phyloP scores from a whole-genome alignment of 164 flowering plant species.

The Euptelea pleiosperma region DNA sequence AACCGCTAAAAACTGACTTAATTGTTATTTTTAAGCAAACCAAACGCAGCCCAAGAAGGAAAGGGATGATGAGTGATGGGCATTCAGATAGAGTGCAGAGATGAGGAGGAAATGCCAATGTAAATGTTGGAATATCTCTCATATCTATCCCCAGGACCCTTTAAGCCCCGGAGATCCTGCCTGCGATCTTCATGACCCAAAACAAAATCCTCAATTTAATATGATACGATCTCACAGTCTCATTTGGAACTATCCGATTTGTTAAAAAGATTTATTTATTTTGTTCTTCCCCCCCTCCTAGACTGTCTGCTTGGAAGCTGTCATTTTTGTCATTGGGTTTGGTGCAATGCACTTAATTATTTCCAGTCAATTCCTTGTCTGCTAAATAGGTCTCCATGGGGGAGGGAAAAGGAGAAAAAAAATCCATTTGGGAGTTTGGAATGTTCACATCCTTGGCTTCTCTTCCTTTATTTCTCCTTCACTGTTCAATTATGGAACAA shows the following conservation, averaged over 20 bases:
- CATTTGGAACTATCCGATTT: constrained; percentile 32
- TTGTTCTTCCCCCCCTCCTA: constrained; percentile 18
- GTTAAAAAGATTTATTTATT: constrained; percentile 10
- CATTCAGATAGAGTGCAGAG: constrained; percentile 27
- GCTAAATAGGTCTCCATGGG: constrained; percentile 12
- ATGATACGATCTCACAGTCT: constrained; percentile 25
- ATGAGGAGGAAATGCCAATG: constrained; percentile 27
- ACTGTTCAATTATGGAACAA: background rate
- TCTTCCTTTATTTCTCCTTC: background rate
- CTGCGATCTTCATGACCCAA: constrained; percentile 62
- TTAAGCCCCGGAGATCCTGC: constrained; percentile 57
- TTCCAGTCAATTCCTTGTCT: constrained; percentile 23
- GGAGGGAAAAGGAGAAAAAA: constrained; percentile 10
- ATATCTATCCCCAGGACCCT: constrained; percentile 33
- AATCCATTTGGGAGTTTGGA: constrained; percentile 8
- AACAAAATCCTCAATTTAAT: constrained; percentile 33
- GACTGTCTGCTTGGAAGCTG: constrained; percentile 43
- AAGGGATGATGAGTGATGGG: constrained; percentile 40
- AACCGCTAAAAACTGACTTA: no score
- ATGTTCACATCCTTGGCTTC: constrained; percentile 9
- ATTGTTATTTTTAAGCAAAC: no score
- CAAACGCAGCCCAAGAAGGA: no score
- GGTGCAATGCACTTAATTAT: constrained; percentile 32
- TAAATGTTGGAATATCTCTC: constrained; percentile 50
- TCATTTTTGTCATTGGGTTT: constrained; percentile 36